Conservation (phyloP, 192 early-diverging fungal genomes). For the Umbelopsis sp. region DNA sequence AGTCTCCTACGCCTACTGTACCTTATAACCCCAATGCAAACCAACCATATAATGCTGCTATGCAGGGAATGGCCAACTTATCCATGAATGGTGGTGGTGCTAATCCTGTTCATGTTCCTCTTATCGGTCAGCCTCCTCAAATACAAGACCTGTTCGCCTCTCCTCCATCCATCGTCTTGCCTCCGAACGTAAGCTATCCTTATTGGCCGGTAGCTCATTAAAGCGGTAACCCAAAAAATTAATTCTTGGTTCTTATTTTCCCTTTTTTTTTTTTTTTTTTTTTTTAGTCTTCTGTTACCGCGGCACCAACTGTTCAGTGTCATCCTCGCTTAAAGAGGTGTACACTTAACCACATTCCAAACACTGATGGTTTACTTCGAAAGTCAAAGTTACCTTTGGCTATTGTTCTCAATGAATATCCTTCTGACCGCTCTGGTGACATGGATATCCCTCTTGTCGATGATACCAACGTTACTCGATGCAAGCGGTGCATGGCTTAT, state of each 20-base stretch:
- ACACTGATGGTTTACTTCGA: constrained; percentile 64
- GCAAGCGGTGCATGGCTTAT: constrained; percentile 91
- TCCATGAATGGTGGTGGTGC: neutral
- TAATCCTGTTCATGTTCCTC: constrained; percentile 1
- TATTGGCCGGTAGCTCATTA: constrained; percentile 1
- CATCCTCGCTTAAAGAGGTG: constrained; percentile 45
- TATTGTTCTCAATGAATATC: constrained; percentile 71
- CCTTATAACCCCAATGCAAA: constrained; percentile 9
- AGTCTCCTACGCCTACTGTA: neutral
- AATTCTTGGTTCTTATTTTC: neutral
- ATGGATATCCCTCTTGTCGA: constrained; percentile 43
- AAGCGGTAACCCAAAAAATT: no score
- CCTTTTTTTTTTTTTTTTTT: neutral
- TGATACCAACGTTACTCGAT: constrained; percentile 80
- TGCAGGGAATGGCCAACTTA: neutral
- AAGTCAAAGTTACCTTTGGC: constrained; percentile 82
- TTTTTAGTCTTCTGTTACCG: constrained; percentile 19
- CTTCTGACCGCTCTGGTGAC: neutral
- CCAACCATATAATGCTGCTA: neutral
- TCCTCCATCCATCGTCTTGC: neutral
- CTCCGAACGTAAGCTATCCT: constrained; percentile 15
- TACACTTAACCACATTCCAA: constrained; percentile 80
- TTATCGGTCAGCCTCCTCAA: constrained; percentile 5
- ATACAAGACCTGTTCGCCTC: neutral
- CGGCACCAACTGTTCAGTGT: constrained; percentile 19